Conservation (phyloP, 1,284 basidiomycete genomes). For the Irpex sp. region DNA sequence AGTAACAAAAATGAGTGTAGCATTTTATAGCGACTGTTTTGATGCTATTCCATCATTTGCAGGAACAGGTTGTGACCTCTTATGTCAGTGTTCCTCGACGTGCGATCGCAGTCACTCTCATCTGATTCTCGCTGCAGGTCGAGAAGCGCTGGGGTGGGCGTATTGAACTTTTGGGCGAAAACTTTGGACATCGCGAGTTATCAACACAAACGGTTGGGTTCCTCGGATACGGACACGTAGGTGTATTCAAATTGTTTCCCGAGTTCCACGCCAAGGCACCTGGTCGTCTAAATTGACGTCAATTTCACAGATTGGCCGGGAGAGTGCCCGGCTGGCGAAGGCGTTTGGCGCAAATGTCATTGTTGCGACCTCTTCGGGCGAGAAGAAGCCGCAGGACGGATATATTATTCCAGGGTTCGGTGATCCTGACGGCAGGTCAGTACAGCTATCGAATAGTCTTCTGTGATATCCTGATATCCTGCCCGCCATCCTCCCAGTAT, state of each 20-base stretch:
- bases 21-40: slow-evolving; percentile 10
- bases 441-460: neutral
- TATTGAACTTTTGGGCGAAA: neutral
- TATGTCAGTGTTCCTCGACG: neutral
- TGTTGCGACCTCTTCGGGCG: slow-evolving; percentile 8
- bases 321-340: slow-evolving; percentile 6
- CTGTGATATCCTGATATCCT: neutral
- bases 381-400: slow-evolving; percentile 6
- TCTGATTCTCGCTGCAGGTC: neutral
- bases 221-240: slow-evolving; percentile 12
- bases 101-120: neutral
- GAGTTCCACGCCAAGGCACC: too few relatives aligned
- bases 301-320: slow-evolving; percentile 8
- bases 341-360: slow-evolving; percentile 11
- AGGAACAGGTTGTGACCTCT: slow-evolving; percentile 9
- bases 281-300: neutral
- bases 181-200: slow-evolving; percentile 6
- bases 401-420: slow-evolving; percentile 11
- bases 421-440: slow-evolving; percentile 10
- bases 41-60: slow-evolving; percentile 6
- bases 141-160: slow-evolving; percentile 11
- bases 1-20: neutral
- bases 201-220: slow-evolving; percentile 11
- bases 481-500: neutral
- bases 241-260: neutral